Percentiles rank a stretch among this genome's conserved stretches.
These are phyloP conservation scores for Penicillium psychrofluorescens DNA, from an alignment of 495 filamentous ascomycete genomes.

Conservation along the genomic window DNA sequence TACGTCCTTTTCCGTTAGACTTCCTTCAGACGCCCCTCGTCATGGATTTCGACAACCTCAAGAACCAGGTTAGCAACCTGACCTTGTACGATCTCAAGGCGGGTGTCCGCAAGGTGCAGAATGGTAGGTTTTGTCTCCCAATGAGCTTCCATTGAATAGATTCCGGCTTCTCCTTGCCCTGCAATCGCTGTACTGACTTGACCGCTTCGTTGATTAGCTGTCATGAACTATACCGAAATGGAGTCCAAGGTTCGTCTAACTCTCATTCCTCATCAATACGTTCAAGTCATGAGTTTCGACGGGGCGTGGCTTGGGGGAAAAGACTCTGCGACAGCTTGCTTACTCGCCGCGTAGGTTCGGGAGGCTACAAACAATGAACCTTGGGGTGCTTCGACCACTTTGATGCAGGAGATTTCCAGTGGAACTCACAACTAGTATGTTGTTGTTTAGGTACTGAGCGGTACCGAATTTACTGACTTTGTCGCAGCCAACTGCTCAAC, in stretches of 20 bases:
- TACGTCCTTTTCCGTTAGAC: conserved; percentile 2
- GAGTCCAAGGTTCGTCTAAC: conserved; percentile 74
- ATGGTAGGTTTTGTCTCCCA: conserved; percentile 57
- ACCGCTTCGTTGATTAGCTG: conserved; percentile 49
- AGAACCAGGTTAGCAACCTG: conserved; percentile 87
- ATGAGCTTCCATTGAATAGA: conserved; percentile 1
- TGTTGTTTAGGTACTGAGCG: conserved; percentile 25
- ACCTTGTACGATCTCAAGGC: conserved; percentile 96
- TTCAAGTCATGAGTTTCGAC: not conserved
- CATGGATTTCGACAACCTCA: conserved; percentile 85
- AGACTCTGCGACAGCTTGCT: conserved; percentile 7
- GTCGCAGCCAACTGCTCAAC: conserved; percentile 79
- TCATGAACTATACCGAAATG: conserved; percentile 99
- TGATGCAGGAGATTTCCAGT: conserved; percentile 97
- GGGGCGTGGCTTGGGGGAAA: not conserved
- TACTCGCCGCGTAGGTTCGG: conserved; percentile 56
- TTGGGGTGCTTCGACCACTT: conserved; percentile 84
- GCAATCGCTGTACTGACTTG: conserved; percentile 2
- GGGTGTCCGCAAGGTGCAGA: conserved; percentile 93
- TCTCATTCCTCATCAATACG: not conserved
- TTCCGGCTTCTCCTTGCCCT: conserved; percentile 5
- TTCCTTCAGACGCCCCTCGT: conserved; percentile 13
- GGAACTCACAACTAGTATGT: conserved; percentile 97
- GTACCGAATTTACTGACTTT: conserved; percentile 9
- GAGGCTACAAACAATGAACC: conserved; percentile 98